Evolutionary conservation across 192 early-diverging fungal species (phyloP).

Genomic region (Linnemannia hyalina): DNA sequence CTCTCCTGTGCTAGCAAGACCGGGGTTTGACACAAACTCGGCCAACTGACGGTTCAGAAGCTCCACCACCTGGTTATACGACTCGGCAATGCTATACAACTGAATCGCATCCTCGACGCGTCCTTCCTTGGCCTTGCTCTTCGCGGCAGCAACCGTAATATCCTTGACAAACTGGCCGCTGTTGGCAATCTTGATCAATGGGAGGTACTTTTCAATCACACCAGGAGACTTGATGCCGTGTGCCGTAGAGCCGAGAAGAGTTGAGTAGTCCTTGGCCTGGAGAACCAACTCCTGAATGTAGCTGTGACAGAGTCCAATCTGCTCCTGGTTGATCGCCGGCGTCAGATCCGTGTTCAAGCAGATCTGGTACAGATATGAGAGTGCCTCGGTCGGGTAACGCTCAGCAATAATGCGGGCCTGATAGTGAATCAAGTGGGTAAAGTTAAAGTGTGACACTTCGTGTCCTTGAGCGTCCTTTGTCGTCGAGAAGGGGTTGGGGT

Average conservation of each 20-base stretch:
- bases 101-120: slow-evolving; percentile 79
- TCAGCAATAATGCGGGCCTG: slow-evolving; percentile 43
- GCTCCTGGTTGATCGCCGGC: slow-evolving; percentile 58
- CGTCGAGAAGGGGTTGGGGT: slow-evolving; percentile 45
- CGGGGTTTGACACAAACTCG: slow-evolving; percentile 64
- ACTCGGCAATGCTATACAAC: slow-evolving; percentile 82
- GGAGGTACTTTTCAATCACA: slow-evolving; percentile 75
- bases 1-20: slow-evolving; percentile 24
- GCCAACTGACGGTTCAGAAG: slow-evolving; percentile 78
- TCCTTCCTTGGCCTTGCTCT: slow-evolving; percentile 77
- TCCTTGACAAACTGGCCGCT: slow-evolving; percentile 73
- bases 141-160: slow-evolving; percentile 77
- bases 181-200: slow-evolving; percentile 70
- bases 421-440: slow-evolving; percentile 43
- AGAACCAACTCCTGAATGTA: slow-evolving; percentile 74
- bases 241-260: slow-evolving; percentile 63
- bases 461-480: slow-evolving; percentile 53
- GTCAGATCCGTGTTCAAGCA: slow-evolving; percentile 64
- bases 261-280: slow-evolving; percentile 69
- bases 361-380: slow-evolving; percentile 75
- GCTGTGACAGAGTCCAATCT: slow-evolving; percentile 63
- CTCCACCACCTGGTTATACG: slow-evolving; percentile 75
- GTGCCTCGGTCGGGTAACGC: slow-evolving; percentile 63
- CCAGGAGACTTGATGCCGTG: slow-evolving; percentile 67
- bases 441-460: slow-evolving; percentile 48